Evolutionary conservation across 352 stramenopile species (phyloP).

Genomic region (Stramenopiles sp.): DNA sequence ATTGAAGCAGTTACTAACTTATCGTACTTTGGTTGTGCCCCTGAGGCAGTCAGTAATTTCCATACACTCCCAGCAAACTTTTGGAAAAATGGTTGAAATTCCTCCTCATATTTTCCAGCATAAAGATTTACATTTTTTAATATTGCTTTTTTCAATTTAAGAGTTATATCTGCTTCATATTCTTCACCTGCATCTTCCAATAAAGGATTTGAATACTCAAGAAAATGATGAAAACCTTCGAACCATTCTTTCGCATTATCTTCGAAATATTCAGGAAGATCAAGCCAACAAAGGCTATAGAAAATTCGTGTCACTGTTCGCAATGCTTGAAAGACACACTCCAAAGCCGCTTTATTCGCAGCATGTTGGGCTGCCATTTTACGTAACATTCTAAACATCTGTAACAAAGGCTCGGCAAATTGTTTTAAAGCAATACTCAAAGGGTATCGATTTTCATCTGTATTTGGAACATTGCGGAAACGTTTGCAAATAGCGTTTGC

Average conservation of each 20-base stretch:
- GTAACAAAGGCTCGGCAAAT: slow-evolving; percentile 37
- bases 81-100: slow-evolving; percentile 72
- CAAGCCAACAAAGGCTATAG: slow-evolving; percentile 89
- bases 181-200: slow-evolving; percentile 48
- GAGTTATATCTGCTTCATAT: slow-evolving; percentile 35
- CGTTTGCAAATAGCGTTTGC: slow-evolving; percentile 92
- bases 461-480: slow-evolving; percentile 76
- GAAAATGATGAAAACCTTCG: slow-evolving; percentile 62
- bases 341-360: slow-evolving; percentile 27
- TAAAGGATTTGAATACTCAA: slow-evolving; percentile 64
- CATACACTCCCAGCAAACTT: slow-evolving; percentile 45
- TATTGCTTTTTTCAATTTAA: slow-evolving; percentile 61
- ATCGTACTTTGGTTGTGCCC: slow-evolving; percentile 2
- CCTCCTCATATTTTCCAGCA: slow-evolving; percentile 90
- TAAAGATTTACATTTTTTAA: slow-evolving; percentile 92
- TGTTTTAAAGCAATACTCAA: slow-evolving; percentile 69
- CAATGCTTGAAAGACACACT: slow-evolving; percentile 22
- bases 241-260: slow-evolving; percentile 89
- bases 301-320: slow-evolving; percentile 46
- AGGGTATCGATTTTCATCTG: slow-evolving; percentile 61
- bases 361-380: slow-evolving; percentile 17
- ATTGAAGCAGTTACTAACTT: slow-evolving; percentile 71
- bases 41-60: slow-evolving; percentile 20
- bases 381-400: slow-evolving; percentile 23
- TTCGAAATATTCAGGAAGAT: slow-evolving; percentile 94